Evolutionary conservation across 305 asterid species (phyloP), one percentile per base, ranked within the genome.

Genomic region (Ajuga reptans): DNA sequence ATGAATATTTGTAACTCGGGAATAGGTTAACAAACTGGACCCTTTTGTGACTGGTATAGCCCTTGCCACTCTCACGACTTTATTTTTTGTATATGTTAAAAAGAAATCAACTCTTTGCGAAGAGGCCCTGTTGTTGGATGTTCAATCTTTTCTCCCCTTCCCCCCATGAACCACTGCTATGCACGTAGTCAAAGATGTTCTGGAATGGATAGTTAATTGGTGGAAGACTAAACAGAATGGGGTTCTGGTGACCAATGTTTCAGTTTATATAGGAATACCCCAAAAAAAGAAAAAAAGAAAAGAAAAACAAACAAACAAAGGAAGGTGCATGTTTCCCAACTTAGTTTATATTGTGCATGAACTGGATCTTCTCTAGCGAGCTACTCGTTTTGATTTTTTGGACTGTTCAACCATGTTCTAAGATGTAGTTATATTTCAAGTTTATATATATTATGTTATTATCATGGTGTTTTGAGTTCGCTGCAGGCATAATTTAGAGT

Each of bases 1-100:
- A 46, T 59, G 43, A 68, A 34, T 52, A 17, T 33, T 58, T n/a
- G 29, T 51, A 15, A 47, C 43, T 18, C 61, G 33, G 60, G 73
- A 69, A 55, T 50, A 60, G 58, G 54, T 47, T 66, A 31, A 34
- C n/a, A n/a, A n/a, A n/a, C n/a, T n/a, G n/a, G n/a, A n/a, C n/a
- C n/a, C n/a, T n/a, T n/a, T n/a, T n/a, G n/a, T n/a, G n/a, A n/a
- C n/a, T n/a, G n/a, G n/a, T n/a, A n/a, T n/a, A n/a, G n/a, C n/a
- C n/a, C n/a, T n/a, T n/a, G n/a, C n/a, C n/a, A n/a, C n/a, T n/a
- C n/a, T n/a, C n/a, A n/a, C n/a, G n/a, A n/a, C n/a, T n/a, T n/a
- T n/a, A n/a, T n/a, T n/a, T n/a, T n/a, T n/a, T n/a, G n/a, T n/a
- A n/a, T n/a, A n/a, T n/a, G n/a, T n/a, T n/a, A n/a, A n/a, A n/a